Conservation (phyloP, 2,329 filamentous ascomycete genomes). For the Pseudopithomyces chartarum region DNA sequence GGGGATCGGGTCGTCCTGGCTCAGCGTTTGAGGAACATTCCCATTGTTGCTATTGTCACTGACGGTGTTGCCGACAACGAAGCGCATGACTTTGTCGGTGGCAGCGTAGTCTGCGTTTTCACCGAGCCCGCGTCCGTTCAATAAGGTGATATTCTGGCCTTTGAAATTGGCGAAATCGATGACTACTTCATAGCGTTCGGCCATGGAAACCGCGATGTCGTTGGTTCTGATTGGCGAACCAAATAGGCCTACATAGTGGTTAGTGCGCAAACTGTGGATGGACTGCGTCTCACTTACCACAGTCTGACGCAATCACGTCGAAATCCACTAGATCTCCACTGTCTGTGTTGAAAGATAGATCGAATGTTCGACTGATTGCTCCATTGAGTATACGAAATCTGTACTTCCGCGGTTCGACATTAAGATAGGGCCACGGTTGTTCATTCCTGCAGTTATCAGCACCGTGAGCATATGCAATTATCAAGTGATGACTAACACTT, state of each 20-base stretch:
- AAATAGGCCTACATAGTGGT: conserved; percentile 40
- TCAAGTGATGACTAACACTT: conserved; percentile 45
- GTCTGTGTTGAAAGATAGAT: conserved; percentile 1
- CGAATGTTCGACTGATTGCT: conserved; percentile 27
- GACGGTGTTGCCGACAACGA: conserved; percentile 51
- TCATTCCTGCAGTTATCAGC: conserved; percentile 47
- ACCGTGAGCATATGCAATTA: not conserved
- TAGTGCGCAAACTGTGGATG: not conserved
- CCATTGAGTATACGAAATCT: conserved; percentile 61
- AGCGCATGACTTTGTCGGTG: conserved; percentile 49
- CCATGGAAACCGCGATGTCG: conserved; percentile 57
- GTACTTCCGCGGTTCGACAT: conserved; percentile 65
- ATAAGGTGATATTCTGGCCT: conserved; percentile 48
- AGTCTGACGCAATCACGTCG: conserved; percentile 59
- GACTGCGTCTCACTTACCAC: not conserved
- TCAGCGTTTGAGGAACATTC: conserved; percentile 31
- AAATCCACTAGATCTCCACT: conserved; percentile 42
- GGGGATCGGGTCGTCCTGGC: conserved; percentile 25
- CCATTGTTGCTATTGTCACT: conserved; percentile 27
- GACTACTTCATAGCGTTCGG: conserved; percentile 64
- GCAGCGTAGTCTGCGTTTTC: conserved; percentile 57
- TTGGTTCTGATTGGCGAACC: conserved; percentile 50
- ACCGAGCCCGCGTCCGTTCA: not conserved
- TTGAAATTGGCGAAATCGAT: conserved; percentile 60
- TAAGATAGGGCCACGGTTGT: conserved; percentile 63